These are phyloP conservation scores for Drosera capensis DNA, from an alignment of 148 eudicot species.

Conservation along the genomic window DNA sequence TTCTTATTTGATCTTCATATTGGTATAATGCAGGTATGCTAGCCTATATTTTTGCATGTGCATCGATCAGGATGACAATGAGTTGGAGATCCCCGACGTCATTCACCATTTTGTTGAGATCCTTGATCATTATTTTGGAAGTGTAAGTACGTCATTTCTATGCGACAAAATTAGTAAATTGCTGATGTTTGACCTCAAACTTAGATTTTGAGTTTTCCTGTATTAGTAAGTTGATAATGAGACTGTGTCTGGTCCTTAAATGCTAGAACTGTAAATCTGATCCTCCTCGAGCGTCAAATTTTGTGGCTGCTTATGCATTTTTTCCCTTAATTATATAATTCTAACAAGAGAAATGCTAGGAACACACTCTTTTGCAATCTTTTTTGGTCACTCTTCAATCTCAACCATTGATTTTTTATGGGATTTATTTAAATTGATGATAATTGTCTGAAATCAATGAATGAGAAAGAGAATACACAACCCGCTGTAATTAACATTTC, in stretches of 20 bases:
- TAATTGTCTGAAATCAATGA: background rate
- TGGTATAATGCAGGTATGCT: conserved; percentile 44
- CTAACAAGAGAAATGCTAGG: background rate
- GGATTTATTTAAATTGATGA: too few relatives aligned
- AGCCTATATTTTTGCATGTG: conserved; percentile 94
- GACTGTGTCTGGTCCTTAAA: too few relatives aligned
- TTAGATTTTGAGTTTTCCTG: background rate
- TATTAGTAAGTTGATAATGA: too few relatives aligned
- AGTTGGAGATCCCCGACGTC: conserved; percentile 74
- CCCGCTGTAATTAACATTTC: background rate
- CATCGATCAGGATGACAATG: conserved; percentile 78
- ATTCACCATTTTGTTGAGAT: conserved; percentile 83
- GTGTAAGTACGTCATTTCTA: conserved; percentile 37
- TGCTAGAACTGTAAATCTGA: too few relatives aligned
- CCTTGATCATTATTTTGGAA: conserved; percentile 85
- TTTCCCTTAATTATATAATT: background rate
- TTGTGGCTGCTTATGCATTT: too few relatives aligned
- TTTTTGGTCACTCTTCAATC: too few relatives aligned
- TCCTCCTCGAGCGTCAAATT: too few relatives aligned
- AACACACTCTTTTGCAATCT: background rate
- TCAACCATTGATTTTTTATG: too few relatives aligned
- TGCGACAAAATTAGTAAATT: background rate
- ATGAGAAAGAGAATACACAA: background rate
- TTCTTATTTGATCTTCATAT: background rate
- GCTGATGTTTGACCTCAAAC: too few relatives aligned